Conservation (phyloP, 208 protist species). For the Leishmania tarentolae region DNA sequence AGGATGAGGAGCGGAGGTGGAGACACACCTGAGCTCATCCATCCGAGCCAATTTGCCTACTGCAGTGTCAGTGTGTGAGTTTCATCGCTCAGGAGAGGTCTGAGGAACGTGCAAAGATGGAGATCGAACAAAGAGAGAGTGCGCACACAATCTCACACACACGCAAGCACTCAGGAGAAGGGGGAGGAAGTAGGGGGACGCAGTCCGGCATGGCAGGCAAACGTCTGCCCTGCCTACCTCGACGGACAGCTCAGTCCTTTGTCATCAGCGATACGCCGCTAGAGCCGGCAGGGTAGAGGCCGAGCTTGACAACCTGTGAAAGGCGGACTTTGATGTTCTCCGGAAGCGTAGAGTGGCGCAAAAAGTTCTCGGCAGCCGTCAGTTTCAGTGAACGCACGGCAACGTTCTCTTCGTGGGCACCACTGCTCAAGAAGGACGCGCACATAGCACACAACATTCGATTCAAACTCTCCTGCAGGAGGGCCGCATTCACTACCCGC, state of each 20-base stretch:
- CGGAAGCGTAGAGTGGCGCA: slow-evolving; percentile 28
- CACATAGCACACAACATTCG: slow-evolving; percentile 33
- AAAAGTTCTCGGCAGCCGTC: slow-evolving; percentile 37
- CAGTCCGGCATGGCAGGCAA: background rate
- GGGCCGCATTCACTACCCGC: slow-evolving; percentile 29
- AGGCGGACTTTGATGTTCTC: slow-evolving; percentile 41
- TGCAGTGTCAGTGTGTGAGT: background rate
- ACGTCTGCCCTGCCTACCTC: background rate
- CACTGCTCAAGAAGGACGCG: slow-evolving; percentile 66
- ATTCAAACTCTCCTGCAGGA: slow-evolving; percentile 18
- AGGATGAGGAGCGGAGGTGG: too few species aligned
- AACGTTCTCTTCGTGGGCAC: slow-evolving; percentile 26
- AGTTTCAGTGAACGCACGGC: slow-evolving; percentile 62
- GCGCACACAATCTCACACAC: background rate
- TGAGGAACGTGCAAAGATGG: background rate
- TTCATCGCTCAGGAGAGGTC: background rate
- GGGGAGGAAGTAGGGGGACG: background rate
- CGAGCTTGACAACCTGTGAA: slow-evolving; percentile 33
- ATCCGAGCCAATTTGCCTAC: background rate
- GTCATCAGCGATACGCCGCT: slow-evolving; percentile 51
- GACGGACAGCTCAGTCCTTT: slow-evolving; percentile 32
- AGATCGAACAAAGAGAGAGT: background rate
- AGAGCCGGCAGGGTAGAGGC: slow-evolving; percentile 73
- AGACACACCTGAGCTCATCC: background rate
- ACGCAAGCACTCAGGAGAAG: background rate